Evolutionary conservation across 768 basidiomycete genomes (phyloP).

Genomic region (Candolleomyces aberdarensis): DNA sequence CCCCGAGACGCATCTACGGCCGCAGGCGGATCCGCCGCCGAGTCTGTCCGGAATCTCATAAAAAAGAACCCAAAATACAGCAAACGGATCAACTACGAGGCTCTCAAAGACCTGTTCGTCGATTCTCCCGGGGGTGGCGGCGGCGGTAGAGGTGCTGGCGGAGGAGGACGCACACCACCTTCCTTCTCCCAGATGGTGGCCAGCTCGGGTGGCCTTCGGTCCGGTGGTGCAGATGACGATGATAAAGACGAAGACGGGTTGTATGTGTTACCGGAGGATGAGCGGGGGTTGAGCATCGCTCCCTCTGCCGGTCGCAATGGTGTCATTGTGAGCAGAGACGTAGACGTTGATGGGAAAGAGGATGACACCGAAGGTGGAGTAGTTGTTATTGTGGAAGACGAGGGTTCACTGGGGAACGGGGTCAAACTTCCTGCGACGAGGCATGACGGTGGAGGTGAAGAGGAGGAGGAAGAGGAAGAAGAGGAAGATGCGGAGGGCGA

Average conservation of each 20-base stretch:
- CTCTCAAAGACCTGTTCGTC: slow-evolving; percentile 75
- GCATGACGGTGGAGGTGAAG: slow-evolving; percentile 24
- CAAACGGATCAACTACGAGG: slow-evolving; percentile 92
- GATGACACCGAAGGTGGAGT: slow-evolving; percentile 32
- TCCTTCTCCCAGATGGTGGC: slow-evolving; percentile 9
- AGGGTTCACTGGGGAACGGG: slow-evolving; percentile 8
- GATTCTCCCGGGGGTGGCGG: slow-evolving; percentile 27
- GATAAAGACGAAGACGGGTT: slow-evolving; percentile 44
- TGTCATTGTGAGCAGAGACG: neutral
- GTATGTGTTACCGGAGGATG: slow-evolving; percentile 28
- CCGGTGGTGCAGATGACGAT: slow-evolving; percentile 24
- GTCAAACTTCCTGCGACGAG: slow-evolving; percentile 6
- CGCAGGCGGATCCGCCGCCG: slow-evolving; percentile 67
- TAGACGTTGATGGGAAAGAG: slow-evolving; percentile 34
- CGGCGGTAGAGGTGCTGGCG: no score
- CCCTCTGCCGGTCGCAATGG: neutral
- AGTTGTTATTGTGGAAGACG: slow-evolving; percentile 47
- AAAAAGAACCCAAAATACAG: slow-evolving; percentile 87
- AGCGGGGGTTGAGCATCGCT: neutral
- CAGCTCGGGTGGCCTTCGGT: neutral
- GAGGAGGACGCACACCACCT: slow-evolving; percentile 15
- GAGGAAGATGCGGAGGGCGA: slow-evolving; percentile 50
- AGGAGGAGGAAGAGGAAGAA: slow-evolving; percentile 44
- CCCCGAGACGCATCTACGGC: slow-evolving; percentile 76
- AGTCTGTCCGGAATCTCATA: slow-evolving; percentile 72